Conservation (phyloP, 306 rosid species). For the Crotalaria pallida region DNA sequence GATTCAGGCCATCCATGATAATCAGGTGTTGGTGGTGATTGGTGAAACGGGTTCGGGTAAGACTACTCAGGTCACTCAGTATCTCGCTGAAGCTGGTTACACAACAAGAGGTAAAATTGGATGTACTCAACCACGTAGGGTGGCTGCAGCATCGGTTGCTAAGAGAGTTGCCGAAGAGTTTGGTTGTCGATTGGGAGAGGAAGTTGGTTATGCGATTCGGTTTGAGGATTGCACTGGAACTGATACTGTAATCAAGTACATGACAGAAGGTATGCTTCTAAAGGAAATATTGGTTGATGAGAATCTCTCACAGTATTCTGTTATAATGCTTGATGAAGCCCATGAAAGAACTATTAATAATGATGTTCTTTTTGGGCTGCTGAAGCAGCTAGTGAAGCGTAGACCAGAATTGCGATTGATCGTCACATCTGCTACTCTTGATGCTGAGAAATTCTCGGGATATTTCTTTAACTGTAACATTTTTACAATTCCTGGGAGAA, state of each 20-base stretch:
- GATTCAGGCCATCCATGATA: conserved; percentile 74
- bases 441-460: conserved; percentile 84
- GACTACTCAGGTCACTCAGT: conserved; percentile 90
- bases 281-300: conserved; percentile 76
- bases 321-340: conserved; percentile 91
- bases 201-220: conserved; percentile 88
- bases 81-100: conserved; percentile 84
- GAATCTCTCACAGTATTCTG: conserved; percentile 71
- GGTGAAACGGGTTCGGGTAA: conserved; percentile 96
- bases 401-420: conserved; percentile 76
- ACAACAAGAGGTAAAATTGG: conserved; percentile 76
- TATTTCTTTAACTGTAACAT: conserved; percentile 75
- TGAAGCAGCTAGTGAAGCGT: conserved; percentile 71
- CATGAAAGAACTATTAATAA: conserved; percentile 79
- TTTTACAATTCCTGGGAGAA: conserved; percentile 83
- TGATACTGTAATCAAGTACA: conserved; percentile 78
- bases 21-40: conserved; percentile 75
- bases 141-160: conserved; percentile 90
- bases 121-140: conserved; percentile 91
- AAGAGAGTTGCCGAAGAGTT: conserved; percentile 91
- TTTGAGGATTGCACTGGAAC: conserved; percentile 87
- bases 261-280: conserved; percentile 89
- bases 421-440: conserved; percentile 85
- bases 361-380: conserved; percentile 83
- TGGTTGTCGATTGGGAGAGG: conserved; percentile 84